Evolutionary conservation across 2,329 filamentous ascomycete genomes (phyloP), one percentile per base, ranked within the genome.

Genomic region (Beauveria medogensis): DNA sequence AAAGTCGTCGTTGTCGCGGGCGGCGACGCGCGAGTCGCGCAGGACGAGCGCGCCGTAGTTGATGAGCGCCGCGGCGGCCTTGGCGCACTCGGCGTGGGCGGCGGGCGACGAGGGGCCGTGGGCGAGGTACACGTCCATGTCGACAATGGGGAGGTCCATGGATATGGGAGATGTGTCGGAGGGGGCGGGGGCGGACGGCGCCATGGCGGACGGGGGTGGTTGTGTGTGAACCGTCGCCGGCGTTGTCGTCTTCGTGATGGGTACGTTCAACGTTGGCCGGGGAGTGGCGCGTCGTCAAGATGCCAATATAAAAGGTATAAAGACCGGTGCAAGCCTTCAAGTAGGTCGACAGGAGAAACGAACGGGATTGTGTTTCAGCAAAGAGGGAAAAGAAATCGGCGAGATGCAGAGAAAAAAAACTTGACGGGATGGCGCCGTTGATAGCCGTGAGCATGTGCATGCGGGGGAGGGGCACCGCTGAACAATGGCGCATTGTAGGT

Each of bases 71-170:
- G 77, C 69, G 51, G 83, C 82, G 3, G 81, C 83, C 64, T 77
- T 78, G 51, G 67, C 69, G 69, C 82, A 85, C 68, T 86, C 83
- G 44, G 74, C 76, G 22, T 73, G 74, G 20, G 79, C 79, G 5
- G 69, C 74, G 44, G 77, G 65, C 1, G 78, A 79, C 66, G 74
- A 71, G 46, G 69, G 70, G 0, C 77, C 69, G 24, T 77, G 69
- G 64, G 72, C 67, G 55, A 81, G 80, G 68, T 82, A 86, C 65
- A 82, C 64, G 70, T 86, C 82, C 40, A 86, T 79, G 73, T 86
- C 79, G 69, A 85, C 74, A 67, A 86, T 73, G 55, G 83, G 82
- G 56, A 86, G 78, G 64, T 85, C 79, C 83, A 86, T 86, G 46
- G 69, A 67, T 10, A 65, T 51, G 58, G 67, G 59, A 48, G 65